Evolutionary conservation across 495 filamentous ascomycete genomes (phyloP).

Genomic region (Hyaloscypha hepaticicola): DNA sequence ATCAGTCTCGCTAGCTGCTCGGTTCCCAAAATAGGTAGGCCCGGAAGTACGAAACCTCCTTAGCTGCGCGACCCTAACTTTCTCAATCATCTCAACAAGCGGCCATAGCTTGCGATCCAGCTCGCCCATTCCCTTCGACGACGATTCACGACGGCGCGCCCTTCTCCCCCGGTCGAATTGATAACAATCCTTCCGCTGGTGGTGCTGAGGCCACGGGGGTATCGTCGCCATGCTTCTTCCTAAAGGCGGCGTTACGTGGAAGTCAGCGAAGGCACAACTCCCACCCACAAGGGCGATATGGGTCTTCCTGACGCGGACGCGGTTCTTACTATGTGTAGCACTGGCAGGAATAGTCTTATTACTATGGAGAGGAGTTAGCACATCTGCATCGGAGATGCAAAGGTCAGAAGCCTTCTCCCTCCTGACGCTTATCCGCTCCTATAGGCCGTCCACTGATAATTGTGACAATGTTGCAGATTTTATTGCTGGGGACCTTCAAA

Average conservation of each 20-base stretch:
- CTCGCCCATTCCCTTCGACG: constrained; percentile 17
- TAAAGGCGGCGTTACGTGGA: constrained; percentile 88
- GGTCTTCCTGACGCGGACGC: constrained; percentile 72
- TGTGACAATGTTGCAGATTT: constrained; percentile 60
- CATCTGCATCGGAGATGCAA: constrained; percentile 84
- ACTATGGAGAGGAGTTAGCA: constrained; percentile 85
- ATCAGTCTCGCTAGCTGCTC: constrained; percentile 18
- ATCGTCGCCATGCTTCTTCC: constrained; percentile 65
- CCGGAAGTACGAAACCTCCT: constrained; percentile 4
- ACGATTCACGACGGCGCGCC: constrained; percentile 11
- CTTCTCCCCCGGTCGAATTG: constrained; percentile 21
- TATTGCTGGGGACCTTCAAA: constrained; percentile 95
- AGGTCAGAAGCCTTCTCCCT: constrained; percentile 56
- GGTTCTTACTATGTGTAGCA: constrained; percentile 74
- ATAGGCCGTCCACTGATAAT: constrained; percentile 9
- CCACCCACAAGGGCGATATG: constrained; percentile 81
- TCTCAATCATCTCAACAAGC: constrained; percentile 19
- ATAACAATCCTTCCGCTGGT: constrained; percentile 26
- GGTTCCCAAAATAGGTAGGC: not conserved
- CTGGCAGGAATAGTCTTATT: constrained; percentile 72
- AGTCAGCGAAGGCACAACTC: constrained; percentile 77
- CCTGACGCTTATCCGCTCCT: not conserved
- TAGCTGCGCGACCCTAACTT: constrained; percentile 26
- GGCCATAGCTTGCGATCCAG: constrained; percentile 22
- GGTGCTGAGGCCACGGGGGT: constrained; percentile 23